phyloP scores from a whole-genome alignment of 1,284 basidiomycete species.

The Cystobasidium slooffiae region DNA sequence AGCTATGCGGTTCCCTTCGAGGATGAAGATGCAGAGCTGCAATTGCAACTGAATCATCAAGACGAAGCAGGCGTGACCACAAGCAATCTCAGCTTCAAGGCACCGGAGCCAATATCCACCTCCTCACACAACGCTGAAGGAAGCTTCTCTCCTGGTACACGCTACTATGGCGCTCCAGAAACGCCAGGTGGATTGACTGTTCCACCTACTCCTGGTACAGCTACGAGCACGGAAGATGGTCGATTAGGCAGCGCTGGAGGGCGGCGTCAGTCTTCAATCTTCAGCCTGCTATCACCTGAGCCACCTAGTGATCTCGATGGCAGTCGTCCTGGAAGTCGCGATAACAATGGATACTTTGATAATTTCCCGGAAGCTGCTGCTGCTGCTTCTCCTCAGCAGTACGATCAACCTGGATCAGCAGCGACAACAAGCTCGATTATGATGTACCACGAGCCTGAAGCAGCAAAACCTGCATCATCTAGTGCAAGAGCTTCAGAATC shows the following conservation, averaged over 20 bases:
- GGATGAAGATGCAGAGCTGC: slow-evolving; percentile 5
- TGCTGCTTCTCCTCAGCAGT: neutral
- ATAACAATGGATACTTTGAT: slow-evolving; percentile 10
- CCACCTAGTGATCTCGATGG: slow-evolving; percentile 14
- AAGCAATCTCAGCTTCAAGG: slow-evolving; percentile 4
- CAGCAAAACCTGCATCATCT: neutral
- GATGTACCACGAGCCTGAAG: slow-evolving; percentile 12
- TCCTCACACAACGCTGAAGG: neutral
- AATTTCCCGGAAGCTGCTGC: neutral
- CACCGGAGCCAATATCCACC: neutral
- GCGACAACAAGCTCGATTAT: neutral
- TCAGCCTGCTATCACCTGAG: slow-evolving; percentile 41
- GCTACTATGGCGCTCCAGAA: slow-evolving; percentile 5
- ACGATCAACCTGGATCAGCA: slow-evolving; percentile 1
- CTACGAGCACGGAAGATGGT: slow-evolving; percentile 2
- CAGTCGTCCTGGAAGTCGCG: neutral
- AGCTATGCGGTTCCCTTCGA: slow-evolving; percentile 35
- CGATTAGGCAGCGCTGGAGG: slow-evolving; percentile 4
- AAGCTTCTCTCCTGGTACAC: slow-evolving; percentile 10
- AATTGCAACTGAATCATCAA: neutral
- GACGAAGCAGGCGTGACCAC: neutral
- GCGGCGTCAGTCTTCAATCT: slow-evolving; percentile 30
- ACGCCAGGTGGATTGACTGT: slow-evolving; percentile 28
- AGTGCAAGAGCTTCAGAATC: neutral
- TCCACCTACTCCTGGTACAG: slow-evolving; percentile 8